Evolutionary conservation across 2,329 filamentous ascomycete genomes (phyloP), one percentile per base, ranked within the genome.

Genomic region (Hypoxylon sp.): DNA sequence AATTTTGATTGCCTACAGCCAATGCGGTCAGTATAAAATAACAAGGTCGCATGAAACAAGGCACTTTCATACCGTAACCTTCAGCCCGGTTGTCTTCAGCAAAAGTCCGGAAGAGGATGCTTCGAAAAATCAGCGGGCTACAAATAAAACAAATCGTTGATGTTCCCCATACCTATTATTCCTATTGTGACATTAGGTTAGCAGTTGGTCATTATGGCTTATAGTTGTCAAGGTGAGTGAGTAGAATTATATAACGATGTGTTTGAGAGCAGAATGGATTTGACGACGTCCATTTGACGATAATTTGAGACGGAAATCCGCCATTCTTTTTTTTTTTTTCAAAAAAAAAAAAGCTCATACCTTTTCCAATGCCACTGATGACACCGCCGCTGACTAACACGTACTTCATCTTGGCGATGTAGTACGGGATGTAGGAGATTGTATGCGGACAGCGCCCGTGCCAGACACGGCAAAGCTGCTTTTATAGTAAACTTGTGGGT

Each of bases 11-110:
- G 76, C 78, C 73, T 75, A 46, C 17, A 48, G 28, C 38, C 21
- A 56, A 51, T 32, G 30, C n/a, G 11, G n/a, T 67, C 19, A 60
- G 36, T 21, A 58, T 45, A 21, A 9, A 43, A 32, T 3, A 5
- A 10, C 28, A 6, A 28, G 30, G 14, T 23, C 13, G 3, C 30
- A 43, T 25, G 10, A 11, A 25, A 28, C 13, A 3, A 90, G 77
- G 92, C 5, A 89, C 61, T 67, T 58, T 73, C 73, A 85, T 86
- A 83, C 88, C 71, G 82, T 86, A 63, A 93, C 91, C 82, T 91
- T 93, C 65, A 95, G 84, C 51, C 93, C 93, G 71, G 90, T 83
- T 10, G 92, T 93, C 85, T 96, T 95, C 74, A 96, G 87, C 71
- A 96, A 83, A 61, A 93, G 83, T 52, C 91, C 91, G 41, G 90